Evolutionary conservation across 2,329 filamentous ascomycete genomes (phyloP).

Genomic region (Colletotrichum horii): DNA sequence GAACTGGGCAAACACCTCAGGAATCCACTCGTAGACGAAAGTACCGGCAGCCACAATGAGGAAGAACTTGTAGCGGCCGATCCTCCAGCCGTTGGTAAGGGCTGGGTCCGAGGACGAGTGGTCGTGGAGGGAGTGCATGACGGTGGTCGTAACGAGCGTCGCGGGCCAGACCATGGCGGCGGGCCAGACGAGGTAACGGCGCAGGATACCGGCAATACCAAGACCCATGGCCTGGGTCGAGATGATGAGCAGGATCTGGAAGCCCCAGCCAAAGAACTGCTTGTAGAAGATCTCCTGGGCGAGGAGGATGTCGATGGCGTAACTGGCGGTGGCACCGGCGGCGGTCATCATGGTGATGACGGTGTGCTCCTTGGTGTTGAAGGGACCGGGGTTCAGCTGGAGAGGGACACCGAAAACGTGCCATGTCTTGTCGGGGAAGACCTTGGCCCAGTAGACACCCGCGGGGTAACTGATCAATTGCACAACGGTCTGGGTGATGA

Average conservation of each 20-base stretch:
- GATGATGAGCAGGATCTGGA: slow-evolving; percentile 58
- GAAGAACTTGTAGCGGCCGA: slow-evolving; percentile 70
- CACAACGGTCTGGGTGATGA: slow-evolving; percentile 58
- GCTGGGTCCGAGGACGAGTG: slow-evolving; percentile 51
- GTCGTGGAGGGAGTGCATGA: slow-evolving; percentile 55
- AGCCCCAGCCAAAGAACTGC: slow-evolving; percentile 52
- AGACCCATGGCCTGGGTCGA: slow-evolving; percentile 63
- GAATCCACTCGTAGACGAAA: slow-evolving; percentile 43
- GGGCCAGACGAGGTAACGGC: slow-evolving; percentile 58
- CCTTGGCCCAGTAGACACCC: slow-evolving; percentile 36
- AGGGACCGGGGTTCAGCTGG: slow-evolving; percentile 45
- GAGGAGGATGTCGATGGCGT: slow-evolving; percentile 46
- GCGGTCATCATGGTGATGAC: slow-evolving; percentile 53
- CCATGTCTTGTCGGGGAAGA: slow-evolving; percentile 35
- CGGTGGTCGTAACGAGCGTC: slow-evolving; percentile 57
- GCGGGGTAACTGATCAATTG: slow-evolving; percentile 60
- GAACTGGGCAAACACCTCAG: slow-evolving; percentile 21
- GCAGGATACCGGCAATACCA: slow-evolving; percentile 59
- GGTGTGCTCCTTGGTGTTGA: slow-evolving; percentile 55
- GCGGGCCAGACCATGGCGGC: slow-evolving; percentile 65
- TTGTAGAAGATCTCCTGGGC: slow-evolving; percentile 53
- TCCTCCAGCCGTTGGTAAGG: slow-evolving; percentile 63
- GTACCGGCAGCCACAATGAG: slow-evolving; percentile 58
- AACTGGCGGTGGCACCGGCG: slow-evolving; percentile 37
- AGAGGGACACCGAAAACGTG: slow-evolving; percentile 33